Percentiles rank a stretch among this genome's conserved stretches.
Evolutionary conservation across 176 grass and related monocot species (phyloP).

Genomic region (Musa acuminata): DNA sequence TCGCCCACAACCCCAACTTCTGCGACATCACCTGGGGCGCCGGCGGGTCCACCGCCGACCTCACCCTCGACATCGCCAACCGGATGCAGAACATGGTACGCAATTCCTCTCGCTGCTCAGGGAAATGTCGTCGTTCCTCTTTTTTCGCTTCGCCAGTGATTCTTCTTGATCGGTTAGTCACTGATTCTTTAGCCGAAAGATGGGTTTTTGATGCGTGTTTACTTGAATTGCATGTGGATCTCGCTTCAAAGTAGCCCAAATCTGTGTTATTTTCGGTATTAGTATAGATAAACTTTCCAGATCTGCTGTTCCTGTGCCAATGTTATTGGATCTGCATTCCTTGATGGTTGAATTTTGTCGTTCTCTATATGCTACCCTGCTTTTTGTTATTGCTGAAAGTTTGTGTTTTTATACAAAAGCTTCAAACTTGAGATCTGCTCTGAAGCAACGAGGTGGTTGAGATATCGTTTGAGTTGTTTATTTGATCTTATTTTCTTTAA

Average conservation of each 20-base stretch:
- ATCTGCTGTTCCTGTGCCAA: neutral
- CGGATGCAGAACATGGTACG: conserved; percentile 89
- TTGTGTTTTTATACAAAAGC: neutral
- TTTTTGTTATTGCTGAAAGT: neutral
- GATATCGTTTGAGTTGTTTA: neutral
- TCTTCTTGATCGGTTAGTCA: neutral
- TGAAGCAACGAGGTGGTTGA: neutral
- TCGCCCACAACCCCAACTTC: conserved; percentile 66
- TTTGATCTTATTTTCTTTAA: too few relatives aligned
- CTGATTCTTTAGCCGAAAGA: neutral
- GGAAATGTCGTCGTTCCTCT: neutral
- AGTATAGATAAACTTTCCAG: neutral
- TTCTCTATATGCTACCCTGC: neutral
- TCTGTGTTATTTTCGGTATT: neutral
- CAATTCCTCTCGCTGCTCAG: neutral
- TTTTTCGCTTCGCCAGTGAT: neutral
- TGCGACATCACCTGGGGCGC: conserved; percentile 97
- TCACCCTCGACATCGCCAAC: conserved; percentile 74
- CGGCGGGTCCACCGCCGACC: conserved; percentile 70
- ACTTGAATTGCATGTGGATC: neutral
- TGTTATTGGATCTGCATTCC: neutral
- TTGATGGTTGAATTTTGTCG: neutral
- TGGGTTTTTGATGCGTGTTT: neutral
- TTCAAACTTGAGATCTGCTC: neutral
- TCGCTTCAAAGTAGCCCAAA: neutral